Base-by-base conservation (phyloP, 257 asterid species). In the Salvia rosmarinus region DNA sequence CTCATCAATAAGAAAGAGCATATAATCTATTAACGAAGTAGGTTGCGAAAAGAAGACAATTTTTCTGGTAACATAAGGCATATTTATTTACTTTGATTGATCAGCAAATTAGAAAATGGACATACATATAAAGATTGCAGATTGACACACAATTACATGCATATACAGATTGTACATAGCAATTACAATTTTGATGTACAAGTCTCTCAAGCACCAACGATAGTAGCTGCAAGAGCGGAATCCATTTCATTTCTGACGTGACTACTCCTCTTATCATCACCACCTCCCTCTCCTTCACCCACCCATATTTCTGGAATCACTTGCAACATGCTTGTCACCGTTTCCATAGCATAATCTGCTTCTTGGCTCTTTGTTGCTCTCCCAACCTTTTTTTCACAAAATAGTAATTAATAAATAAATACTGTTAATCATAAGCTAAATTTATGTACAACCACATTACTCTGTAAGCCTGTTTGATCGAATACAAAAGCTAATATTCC, bases 251-350 rank as follows among this genome's bases (percentile, higher is more conserved):
- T 82, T 82, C 83, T 80, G 6, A 64, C 40, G 46, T 68, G 78
- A 13, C 52, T 42, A 25, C 80, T 74, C 55, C 65, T 81, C 14
- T 82, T 19, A n/a, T 64, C 76, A 20, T 67, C 72, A 9, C 2
- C 59, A 20, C 59, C 16, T 50, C 28, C 74, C 46, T 70, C 79
- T 11, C 71, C 86, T 59, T 70, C 82, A 43, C 50, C 52, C 3
- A 64, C 12, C 98, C 97, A 92, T 75, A 90, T 87, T 64, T 89
- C 95, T 69, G 96, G 98, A 42, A 92, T 83, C 49, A 74, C 67
- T 74, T 85, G 80, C n/a, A 74, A 81, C 74, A 92, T 68, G 23
- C 82, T 77, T 43, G 68, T 61, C 70, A 92, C 72, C 4, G 30
- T 72, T 52, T 90, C 96, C 51, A 85, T 25, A 1, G 89, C 96